Base-by-base conservation (phyloP, 768 basidiomycete genomes). In the Pleurotus tuber-regium region DNA sequence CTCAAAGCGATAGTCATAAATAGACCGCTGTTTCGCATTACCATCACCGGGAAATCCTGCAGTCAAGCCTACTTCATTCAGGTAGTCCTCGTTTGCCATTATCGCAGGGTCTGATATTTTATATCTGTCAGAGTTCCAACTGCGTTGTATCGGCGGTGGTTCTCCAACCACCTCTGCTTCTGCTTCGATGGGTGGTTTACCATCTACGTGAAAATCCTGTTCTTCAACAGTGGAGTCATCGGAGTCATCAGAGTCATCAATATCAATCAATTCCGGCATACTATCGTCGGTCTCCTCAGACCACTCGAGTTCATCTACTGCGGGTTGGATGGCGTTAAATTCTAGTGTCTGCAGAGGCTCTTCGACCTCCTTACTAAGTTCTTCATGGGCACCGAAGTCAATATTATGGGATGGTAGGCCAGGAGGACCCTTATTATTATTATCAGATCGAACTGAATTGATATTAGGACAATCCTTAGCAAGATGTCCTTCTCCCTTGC, bases 381-480 rank as follows among this genome's bases (percentile, higher is more conserved):
- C 41, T 43, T 36, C 35, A 10, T 36, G 35, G 14, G 14, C 35
- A 5, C 18, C 35, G 6, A 36, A 36, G 35, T 36, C 7, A 10
- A 43, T 23, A 12, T 43, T 23, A 21, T 23, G 25, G 14, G 21
- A 23, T 21, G 41, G 25, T 12, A 43, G 25, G 12, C 41, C 41
- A 14, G 41, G 10, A 14, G 41, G 41, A n/a, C 9, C 14, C 3
- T 23, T 26, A n/a, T 21, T 14, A n/a, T 21, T 23, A 21, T 43
- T 26, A n/a, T n/a, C n/a, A 23, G 41, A 16, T 14, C n/a, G 49
- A 36, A 62, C 50, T 2, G 43, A 47, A 19, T 54, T 63, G 2
- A 49, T 54, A 18, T 58, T 42, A 8, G 66, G 66, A 39, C 68
- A 71, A 31, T 69, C 61, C 1, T 63, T 18, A 8, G 61, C 52